phyloP scores from a whole-genome alignment of 306 rosid genomes.

The Medicago arabica region DNA sequence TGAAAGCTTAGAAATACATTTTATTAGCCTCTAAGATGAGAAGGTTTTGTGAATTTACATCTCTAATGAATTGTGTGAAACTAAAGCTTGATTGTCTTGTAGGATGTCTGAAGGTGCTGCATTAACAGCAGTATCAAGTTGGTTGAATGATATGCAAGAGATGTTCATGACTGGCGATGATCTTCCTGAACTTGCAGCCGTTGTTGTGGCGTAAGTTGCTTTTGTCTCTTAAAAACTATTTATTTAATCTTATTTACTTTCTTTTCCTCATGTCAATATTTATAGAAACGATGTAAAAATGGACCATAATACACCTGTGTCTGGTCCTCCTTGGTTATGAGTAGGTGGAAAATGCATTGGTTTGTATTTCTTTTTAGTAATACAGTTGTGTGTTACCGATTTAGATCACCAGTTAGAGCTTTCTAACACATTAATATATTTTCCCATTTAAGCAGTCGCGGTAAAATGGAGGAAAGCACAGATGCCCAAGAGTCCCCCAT shows the following conservation, averaged over 20 bases:
- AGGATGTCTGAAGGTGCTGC: conserved; percentile 98
- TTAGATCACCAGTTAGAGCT: conserved; percentile 11
- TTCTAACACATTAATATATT: conserved; percentile 42
- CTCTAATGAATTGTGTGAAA: conserved; percentile 23
- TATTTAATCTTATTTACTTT: conserved; percentile 33
- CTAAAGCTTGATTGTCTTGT: conserved; percentile 47
- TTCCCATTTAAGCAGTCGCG: conserved; percentile 69
- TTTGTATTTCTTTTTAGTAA: not conserved
- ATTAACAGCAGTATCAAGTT: conserved; percentile 80
- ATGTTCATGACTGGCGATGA: conserved; percentile 66
- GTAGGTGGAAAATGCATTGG: conserved; percentile 11
- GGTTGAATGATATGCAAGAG: conserved; percentile 80
- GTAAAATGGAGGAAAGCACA: conserved; percentile 70
- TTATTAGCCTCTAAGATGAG: conserved; percentile 24
- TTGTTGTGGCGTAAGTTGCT: conserved; percentile 81
- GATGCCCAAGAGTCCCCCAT: conserved; percentile 62
- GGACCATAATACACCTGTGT: conserved; percentile 5
- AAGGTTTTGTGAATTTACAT: conserved; percentile 17
- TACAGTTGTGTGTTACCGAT: not conserved
- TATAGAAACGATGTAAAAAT: not conserved
- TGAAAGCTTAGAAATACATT: conserved; percentile 14
- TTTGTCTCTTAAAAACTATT: conserved; percentile 32
- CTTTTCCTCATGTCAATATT: conserved; percentile 13
- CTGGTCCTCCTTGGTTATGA: conserved; percentile 28
- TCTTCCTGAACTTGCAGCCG: conserved; percentile 87